Evolutionary conservation across 352 stramenopile genomes (phyloP).

Genomic region (Blastocystis sp.): DNA sequence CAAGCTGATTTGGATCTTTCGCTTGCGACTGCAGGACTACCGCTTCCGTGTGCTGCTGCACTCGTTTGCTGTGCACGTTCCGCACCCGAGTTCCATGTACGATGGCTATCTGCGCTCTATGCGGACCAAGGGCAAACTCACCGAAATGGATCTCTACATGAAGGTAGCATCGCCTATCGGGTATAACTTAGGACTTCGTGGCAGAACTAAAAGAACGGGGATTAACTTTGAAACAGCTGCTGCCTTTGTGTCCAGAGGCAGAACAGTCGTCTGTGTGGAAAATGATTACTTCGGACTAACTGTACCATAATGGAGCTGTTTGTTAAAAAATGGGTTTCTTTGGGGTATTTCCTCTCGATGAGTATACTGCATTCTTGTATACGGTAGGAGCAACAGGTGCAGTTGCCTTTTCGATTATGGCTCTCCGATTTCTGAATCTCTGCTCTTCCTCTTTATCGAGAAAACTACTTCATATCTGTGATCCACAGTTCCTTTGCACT

Average conservation of each 20-base stretch:
- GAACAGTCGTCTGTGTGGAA: neutral
- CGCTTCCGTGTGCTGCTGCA: neutral
- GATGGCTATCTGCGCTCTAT: neutral
- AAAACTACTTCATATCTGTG: slow-evolving; percentile 55
- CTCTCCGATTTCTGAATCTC: neutral
- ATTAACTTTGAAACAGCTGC: neutral
- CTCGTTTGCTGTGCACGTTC: slow-evolving; percentile 37
- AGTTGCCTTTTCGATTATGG: slow-evolving; percentile 7
- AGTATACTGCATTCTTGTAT: neutral
- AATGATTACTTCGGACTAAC: neutral
- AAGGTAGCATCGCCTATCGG: neutral
- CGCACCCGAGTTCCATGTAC: neutral
- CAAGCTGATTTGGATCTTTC: slow-evolving; percentile 57
- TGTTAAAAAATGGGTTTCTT: neutral
- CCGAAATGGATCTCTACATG: slow-evolving; percentile 18
- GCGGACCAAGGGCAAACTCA: neutral
- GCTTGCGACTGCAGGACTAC: neutral
- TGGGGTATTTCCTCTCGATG: neutral
- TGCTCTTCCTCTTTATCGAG: slow-evolving; percentile 5
- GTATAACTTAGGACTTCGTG: neutral
- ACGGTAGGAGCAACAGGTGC: neutral
- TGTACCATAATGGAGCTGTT: neutral
- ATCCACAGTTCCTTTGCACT: neutral
- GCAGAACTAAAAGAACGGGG: neutral
- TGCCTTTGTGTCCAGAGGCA: neutral